A percentile compares a stretch with the other conserved stretches of the same genome.
phyloP scores from a whole-genome alignment of 805 yeast genomes.

The Candida saitoana region DNA sequence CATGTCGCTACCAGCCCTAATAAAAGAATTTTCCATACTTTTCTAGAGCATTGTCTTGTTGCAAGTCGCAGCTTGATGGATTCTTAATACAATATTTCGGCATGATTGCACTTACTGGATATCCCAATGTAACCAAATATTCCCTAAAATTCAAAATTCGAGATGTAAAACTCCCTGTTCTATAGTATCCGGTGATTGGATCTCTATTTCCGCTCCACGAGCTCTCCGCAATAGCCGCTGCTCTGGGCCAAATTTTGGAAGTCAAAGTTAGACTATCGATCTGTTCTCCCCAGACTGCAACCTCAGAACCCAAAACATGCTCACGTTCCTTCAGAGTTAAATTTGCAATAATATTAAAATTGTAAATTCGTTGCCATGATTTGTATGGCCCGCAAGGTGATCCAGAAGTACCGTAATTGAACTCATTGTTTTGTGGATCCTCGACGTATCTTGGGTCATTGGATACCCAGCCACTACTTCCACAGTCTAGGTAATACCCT shows the following conservation, averaged over 20 bases:
- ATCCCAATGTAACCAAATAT: conserved; percentile 32
- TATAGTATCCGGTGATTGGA: conserved; percentile 19
- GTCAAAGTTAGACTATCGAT: conserved; percentile 28
- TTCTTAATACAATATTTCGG: conserved; percentile 33
- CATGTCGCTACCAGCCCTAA: no score
- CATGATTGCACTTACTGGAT: conserved; percentile 29
- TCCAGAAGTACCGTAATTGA: conserved; percentile 31
- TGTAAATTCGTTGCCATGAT: conserved; percentile 40
- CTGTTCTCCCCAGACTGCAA: conserved; percentile 38
- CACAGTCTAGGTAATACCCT: conserved; percentile 39
- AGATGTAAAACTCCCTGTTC: conserved; percentile 27
- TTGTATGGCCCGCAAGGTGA: conserved; percentile 44
- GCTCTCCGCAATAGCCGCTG: conserved; percentile 39
- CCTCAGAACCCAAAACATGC: conserved; percentile 38
- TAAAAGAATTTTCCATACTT: conserved; percentile 4
- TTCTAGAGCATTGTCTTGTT: conserved; percentile 8
- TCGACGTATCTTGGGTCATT: conserved; percentile 32
- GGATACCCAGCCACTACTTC: conserved; percentile 33
- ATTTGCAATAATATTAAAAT: conserved; percentile 28
- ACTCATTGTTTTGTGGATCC: conserved; percentile 16
- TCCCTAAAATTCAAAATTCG: conserved; percentile 38
- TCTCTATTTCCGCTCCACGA: conserved; percentile 40
- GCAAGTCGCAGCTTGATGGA: conserved; percentile 37
- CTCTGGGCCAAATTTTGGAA: conserved; percentile 35
- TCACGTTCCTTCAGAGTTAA: conserved; percentile 24